Evolutionary conservation across 257 asterid genomes (phyloP), one percentile per base, ranked within the genome.

Genomic region (Fraxinus anomala): DNA sequence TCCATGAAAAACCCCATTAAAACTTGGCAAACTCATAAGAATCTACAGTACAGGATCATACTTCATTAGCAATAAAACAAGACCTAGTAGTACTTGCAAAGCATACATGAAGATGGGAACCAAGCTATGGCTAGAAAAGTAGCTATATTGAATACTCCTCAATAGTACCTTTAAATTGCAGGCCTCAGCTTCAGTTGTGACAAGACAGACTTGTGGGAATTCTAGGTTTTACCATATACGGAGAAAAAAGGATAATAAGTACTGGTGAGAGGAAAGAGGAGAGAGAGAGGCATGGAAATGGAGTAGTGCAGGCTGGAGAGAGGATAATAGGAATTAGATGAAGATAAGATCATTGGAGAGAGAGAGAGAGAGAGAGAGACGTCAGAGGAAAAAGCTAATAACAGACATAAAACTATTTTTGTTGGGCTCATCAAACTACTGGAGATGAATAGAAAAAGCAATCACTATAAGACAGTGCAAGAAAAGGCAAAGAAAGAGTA

Each of bases 321-420:
- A 82, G 80, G 59, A 67, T 66, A 77, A 73, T 79, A 79, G 34
- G 84, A 69, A 40, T 59, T 51, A 79, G 82, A 84, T 85, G 90
- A 87, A 82, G 96, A 92, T 89, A 91, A 92, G 96, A 91, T 89
- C 84, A 85, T 86, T 78, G 72, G 89, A 75, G 88, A 83, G 89
- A 85, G 86, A 81, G 81, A 82, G 85, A 72, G 73, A 54, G 16
- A 51, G 71, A 67, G 75, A 37, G 63, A 33, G 68, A 73, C 78
- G 89, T 83, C 86, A 84, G 88, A 88, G 70, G 37, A 71, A 78
- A 85, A 81, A 76, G 77, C 82, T 73, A 77, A 76, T 34, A 49
- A 77, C 83, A 86, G 80, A 81, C 78, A 69, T 56, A 73, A 73
- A 85, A 83, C 86, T 71, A 73, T 59, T 84, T 80, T 83, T 78